A percentile compares a stretch with the other conserved stretches of the same genome.
Evolutionary conservation across 148 eudicot species (phyloP).

Genomic region (Nepenthes mirabilis): DNA sequence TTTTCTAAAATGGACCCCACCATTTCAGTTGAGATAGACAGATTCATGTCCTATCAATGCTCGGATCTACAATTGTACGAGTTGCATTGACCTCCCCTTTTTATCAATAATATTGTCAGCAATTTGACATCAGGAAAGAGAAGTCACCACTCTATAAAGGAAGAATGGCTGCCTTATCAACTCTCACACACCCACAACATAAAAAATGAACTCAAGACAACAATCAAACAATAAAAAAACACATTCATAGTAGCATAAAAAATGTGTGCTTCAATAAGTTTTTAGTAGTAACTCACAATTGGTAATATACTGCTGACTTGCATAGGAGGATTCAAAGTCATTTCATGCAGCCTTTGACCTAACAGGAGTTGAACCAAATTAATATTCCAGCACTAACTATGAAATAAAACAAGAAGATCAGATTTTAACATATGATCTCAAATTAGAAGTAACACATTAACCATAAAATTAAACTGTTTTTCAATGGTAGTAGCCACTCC

Average conservation of each 20-base stretch:
- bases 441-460: neutral
- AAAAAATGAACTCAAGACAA: neutral
- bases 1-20: too few species aligned
- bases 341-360: constrained; percentile 94
- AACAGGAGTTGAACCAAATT: neutral
- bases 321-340: constrained; percentile 64
- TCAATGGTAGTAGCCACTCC: neutral
- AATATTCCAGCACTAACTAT: too few species aligned
- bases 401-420: neutral
- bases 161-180: neutral
- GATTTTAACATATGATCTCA: neutral
- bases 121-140: too few species aligned
- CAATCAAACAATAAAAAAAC: neutral
- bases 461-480: too few species aligned
- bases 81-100: too few species aligned
- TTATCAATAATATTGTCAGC: too few species aligned
- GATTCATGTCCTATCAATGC: too few species aligned
- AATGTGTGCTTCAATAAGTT: too few species aligned
- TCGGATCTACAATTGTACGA: too few species aligned
- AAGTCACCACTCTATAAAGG: neutral
- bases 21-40: too few species aligned
- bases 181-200: too few species aligned
- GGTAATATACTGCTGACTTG: constrained; percentile 41
- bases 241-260: too few species aligned
- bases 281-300: constrained; percentile 37